A percentile compares a stretch with the other conserved stretches of the same genome.
Conservation (phyloP, 257 asterid genomes). For the Lantana camara region DNA sequence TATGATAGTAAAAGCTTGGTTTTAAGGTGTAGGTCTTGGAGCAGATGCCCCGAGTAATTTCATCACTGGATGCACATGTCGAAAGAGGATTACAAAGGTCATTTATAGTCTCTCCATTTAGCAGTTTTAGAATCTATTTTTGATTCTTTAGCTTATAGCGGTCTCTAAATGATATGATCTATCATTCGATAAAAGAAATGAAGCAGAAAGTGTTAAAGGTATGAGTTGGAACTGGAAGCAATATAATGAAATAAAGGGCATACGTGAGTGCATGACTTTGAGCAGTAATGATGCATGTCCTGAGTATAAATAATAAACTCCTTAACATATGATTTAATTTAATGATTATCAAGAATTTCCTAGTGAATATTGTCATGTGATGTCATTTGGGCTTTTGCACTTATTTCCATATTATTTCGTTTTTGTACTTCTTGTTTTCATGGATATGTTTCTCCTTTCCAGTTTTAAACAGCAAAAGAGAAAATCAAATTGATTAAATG, state of each 20-base stretch:
- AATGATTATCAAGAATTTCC: not conserved
- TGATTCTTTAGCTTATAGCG: not conserved
- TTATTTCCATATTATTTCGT: not conserved
- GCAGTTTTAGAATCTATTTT: slow-evolving; percentile 10
- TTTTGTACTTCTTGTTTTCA: not conserved
- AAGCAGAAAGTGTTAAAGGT: not conserved
- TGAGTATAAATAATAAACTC: not conserved
- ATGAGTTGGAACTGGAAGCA: slow-evolving; percentile 1
- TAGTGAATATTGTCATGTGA: not conserved
- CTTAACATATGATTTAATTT: not conserved
- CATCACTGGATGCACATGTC: slow-evolving; percentile 75
- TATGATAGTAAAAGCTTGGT: slow-evolving; percentile 14
- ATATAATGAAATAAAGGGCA: not conserved
- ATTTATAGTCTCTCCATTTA: not conserved
- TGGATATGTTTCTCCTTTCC: not conserved
- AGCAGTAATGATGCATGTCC: not conserved
- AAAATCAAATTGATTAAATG: too few relatives aligned
- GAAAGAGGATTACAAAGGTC: slow-evolving; percentile 75
- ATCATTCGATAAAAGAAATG: not conserved
- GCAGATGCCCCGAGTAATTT: slow-evolving; percentile 78
- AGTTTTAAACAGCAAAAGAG: too few relatives aligned
- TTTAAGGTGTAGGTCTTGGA: slow-evolving; percentile 56
- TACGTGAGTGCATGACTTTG: not conserved
- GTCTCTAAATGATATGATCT: not conserved
- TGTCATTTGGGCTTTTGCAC: not conserved